Percentiles rank a stretch among this genome's conserved stretches.
Conservation (phyloP, 2,329 filamentous ascomycete species). For the Aspergillus vadensis region DNA sequence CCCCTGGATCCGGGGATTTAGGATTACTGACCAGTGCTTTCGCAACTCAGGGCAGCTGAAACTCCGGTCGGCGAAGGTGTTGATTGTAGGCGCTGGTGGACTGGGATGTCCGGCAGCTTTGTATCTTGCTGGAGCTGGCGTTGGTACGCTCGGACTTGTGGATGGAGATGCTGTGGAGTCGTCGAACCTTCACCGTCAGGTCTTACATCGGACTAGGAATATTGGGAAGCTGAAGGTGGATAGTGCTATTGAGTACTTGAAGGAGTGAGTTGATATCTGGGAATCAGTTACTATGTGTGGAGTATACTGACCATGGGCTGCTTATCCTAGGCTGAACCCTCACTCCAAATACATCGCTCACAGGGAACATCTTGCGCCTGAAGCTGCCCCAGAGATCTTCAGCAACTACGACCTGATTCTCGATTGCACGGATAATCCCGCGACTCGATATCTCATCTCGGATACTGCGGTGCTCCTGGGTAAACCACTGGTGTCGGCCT, state of each 20-base stretch:
- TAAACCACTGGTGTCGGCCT: slow-evolving; percentile 84
- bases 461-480: slow-evolving; percentile 79
- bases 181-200: slow-evolving; percentile 91
- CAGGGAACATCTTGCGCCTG: slow-evolving; percentile 64
- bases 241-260: slow-evolving; percentile 66
- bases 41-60: slow-evolving; percentile 67
- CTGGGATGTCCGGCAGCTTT: slow-evolving; percentile 87
- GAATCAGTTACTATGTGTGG: not conserved
- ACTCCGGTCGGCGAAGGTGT: slow-evolving; percentile 68
- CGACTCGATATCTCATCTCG: slow-evolving; percentile 87
- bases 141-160: slow-evolving; percentile 79
- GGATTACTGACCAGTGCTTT: slow-evolving; percentile 8
- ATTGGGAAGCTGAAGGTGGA: slow-evolving; percentile 79
- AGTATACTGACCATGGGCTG: slow-evolving; percentile 13
- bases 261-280: slow-evolving; percentile 46
- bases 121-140: slow-evolving; percentile 88
- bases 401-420: slow-evolving; percentile 77
- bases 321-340: slow-evolving; percentile 66
- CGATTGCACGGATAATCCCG: slow-evolving; percentile 93
- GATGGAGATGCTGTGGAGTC: slow-evolving; percentile 86
- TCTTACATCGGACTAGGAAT: slow-evolving; percentile 71
- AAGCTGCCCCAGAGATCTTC: slow-evolving; percentile 69
- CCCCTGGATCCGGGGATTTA: not conserved
- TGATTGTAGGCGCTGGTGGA: slow-evolving; percentile 85
- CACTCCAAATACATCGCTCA: slow-evolving; percentile 66